A percentile compares a stretch with the other conserved stretches of the same genome.
Evolutionary conservation across 164 flowering plant genomes (phyloP).

Genomic region (Tinospora cordifolia): DNA sequence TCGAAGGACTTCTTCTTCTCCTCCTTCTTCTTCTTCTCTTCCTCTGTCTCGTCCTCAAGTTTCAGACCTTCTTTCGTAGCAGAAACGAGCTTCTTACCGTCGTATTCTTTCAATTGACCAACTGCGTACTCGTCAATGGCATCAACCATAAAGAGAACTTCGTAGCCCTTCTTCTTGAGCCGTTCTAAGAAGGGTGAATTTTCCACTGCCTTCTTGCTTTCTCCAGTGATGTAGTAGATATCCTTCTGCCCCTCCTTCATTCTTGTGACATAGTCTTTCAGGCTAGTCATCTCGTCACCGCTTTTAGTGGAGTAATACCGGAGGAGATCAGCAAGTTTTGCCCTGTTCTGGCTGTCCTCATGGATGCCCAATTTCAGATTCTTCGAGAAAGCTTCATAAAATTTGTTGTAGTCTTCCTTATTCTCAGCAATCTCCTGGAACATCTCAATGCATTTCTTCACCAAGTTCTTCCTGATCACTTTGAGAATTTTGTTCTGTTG

Average conservation of each 20-base stretch:
- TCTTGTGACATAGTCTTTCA: slow-evolving; percentile 64
- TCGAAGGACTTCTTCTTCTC: slow-evolving; percentile 63
- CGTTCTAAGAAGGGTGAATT: slow-evolving; percentile 68
- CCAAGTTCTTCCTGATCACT: slow-evolving; percentile 68
- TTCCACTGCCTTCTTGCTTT: slow-evolving; percentile 69
- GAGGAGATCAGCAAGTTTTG: slow-evolving; percentile 54
- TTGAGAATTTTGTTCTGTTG: slow-evolving; percentile 75
- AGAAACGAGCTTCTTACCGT: slow-evolving; percentile 65
- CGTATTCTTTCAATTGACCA: slow-evolving; percentile 62
- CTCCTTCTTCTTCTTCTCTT: slow-evolving; percentile 55
- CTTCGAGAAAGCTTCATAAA: slow-evolving; percentile 69
- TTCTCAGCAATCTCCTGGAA: slow-evolving; percentile 67
- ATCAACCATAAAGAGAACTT: slow-evolving; percentile 65
- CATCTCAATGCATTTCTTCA: slow-evolving; percentile 74
- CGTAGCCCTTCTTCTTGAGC: slow-evolving; percentile 67
- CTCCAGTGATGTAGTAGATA: slow-evolving; percentile 66
- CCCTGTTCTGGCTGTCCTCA: slow-evolving; percentile 68
- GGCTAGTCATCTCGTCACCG: slow-evolving; percentile 62
- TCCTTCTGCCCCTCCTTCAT: slow-evolving; percentile 76
- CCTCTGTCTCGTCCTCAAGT: slow-evolving; percentile 60
- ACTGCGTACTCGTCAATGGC: slow-evolving; percentile 68
- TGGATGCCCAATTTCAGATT: slow-evolving; percentile 62
- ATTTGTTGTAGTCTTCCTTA: slow-evolving; percentile 60
- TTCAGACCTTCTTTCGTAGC: slow-evolving; percentile 69
- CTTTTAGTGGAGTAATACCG: slow-evolving; percentile 67